phyloP scores from a whole-genome alignment of 208 protist genomes.

The Acanthamoeba sp. region DNA sequence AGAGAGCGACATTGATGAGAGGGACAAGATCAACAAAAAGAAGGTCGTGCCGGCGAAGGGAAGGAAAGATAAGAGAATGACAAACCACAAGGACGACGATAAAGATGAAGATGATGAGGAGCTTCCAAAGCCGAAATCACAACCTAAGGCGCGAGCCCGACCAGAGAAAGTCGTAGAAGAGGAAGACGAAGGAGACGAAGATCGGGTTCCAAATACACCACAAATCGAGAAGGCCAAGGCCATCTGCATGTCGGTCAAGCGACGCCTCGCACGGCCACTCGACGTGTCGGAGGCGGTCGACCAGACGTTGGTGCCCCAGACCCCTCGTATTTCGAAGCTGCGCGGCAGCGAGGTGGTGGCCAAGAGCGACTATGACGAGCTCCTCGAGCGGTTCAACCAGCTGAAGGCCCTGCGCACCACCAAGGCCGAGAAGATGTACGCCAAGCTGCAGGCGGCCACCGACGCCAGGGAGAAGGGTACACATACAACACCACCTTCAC shows the following conservation, averaged over 20 bases:
- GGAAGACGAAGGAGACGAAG: not conserved
- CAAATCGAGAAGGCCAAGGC: not conserved
- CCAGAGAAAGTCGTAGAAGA: not conserved
- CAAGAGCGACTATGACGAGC: conserved; percentile 68
- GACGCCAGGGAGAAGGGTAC: conserved; percentile 63
- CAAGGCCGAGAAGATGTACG: conserved; percentile 62
- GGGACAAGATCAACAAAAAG: conserved; percentile 34
- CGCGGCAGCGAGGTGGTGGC: conserved; percentile 51
- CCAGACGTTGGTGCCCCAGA: conserved; percentile 24
- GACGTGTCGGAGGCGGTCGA: not conserved
- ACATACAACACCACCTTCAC: no score
- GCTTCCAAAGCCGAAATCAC: not conserved
- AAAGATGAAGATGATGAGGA: not conserved
- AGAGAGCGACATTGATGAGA: not conserved
- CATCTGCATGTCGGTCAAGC: conserved; percentile 25
- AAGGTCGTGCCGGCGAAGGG: not conserved
- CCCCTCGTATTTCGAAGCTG: conserved; percentile 13
- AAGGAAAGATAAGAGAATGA: not conserved
- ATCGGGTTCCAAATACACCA: not conserved
- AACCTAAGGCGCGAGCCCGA: no score
- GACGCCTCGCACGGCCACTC: conserved; percentile 28
- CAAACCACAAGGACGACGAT: not conserved
- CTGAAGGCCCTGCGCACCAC: conserved; percentile 61
- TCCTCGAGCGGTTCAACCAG: conserved; percentile 41
- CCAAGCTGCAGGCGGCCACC: conserved; percentile 29